Percentiles rank a stretch among this genome's conserved stretches.
phyloP scores from a whole-genome alignment of 2,329 filamentous ascomycete genomes.

The Cadophora gregata region DNA sequence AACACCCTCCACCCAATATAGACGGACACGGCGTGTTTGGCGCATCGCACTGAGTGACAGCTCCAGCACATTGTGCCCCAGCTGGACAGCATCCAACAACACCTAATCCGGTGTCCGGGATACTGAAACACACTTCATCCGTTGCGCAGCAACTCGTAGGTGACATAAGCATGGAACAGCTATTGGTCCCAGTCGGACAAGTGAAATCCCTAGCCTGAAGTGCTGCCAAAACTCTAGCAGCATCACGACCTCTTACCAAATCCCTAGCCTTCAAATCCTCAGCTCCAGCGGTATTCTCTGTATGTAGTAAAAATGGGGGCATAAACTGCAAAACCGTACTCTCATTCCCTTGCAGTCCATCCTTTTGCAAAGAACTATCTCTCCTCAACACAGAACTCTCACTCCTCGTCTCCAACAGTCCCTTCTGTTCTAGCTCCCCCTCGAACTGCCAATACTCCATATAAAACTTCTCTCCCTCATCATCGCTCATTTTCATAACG shows the following conservation, averaged over 20 bases:
- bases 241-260: slow-evolving; percentile 19
- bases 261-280: slow-evolving; percentile 31
- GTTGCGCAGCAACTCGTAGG: slow-evolving; percentile 75
- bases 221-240: slow-evolving; percentile 50
- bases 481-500: slow-evolving; percentile 73
- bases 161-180: slow-evolving; percentile 67
- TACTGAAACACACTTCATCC: slow-evolving; percentile 69
- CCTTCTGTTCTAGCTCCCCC: slow-evolving; percentile 28
- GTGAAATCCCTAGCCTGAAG: slow-evolving; percentile 64
- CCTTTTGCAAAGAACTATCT: slow-evolving; percentile 29
- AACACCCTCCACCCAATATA: slow-evolving; percentile 75
- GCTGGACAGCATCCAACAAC: slow-evolving; percentile 77
- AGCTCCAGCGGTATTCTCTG: slow-evolving; percentile 29
- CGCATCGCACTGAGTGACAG: slow-evolving; percentile 64
- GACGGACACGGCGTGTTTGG: slow-evolving; percentile 70
- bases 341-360: slow-evolving; percentile 32
- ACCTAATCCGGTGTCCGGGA: slow-evolving; percentile 67
- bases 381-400: slow-evolving; percentile 26
- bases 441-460: slow-evolving; percentile 62
- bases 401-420: slow-evolving; percentile 6
- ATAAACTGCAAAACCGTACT: slow-evolving; percentile 47
- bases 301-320: slow-evolving; percentile 60
- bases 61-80: slow-evolving; percentile 67
- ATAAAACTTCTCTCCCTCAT: slow-evolving; percentile 76
- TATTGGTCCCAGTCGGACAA: slow-evolving; percentile 70